Evolutionary conservation across 306 rosid species (phyloP), one percentile per base, ranked within the genome.

Genomic region (Bauhinia variegata): DNA sequence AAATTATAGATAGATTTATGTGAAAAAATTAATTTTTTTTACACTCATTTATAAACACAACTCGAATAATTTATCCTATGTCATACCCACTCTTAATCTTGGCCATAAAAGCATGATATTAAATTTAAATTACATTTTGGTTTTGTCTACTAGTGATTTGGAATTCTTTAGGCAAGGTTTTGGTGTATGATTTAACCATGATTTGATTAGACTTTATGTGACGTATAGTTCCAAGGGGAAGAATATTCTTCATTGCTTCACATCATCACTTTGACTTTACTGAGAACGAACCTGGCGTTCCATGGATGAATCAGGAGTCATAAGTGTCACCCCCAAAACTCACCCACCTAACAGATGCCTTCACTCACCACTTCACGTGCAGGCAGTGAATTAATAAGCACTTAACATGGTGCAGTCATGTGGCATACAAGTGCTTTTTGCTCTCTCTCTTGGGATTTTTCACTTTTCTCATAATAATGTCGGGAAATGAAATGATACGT

Each of bases 381-480:
- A 42, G 4, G 13, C 15, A 63, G 43, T 75, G 75, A 68, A 54
- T 60, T 33, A 60, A 67, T 43, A 19, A 31, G 31, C 75, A 52
- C 80, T 48, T 33, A 31, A 48, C 30, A 34, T 56, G 62, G 39
- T 64, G 70, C 32, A 70, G 70, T 69, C 78, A 77, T 71, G 82
- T 77, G 82, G 66, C 78, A 65, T 77, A 65, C 77, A 77, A n/a
- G n/a, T 77, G 74, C 74, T 65, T 71, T 71, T 71, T 74, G 70
- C 63, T 55, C 38, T 76, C 57, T 57, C 67, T 71, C 73, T 63
- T 76, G 73, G 43, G 41, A 33, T 71, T 70, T 70, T 55, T 69
- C 81, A 64, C 77, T 77, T 71, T 36, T 8, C 70, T 71, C 74
- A 71, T 65, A 49, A 17, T n/a, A n/a, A n/a, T n/a, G n/a, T n/a